Conservation (phyloP, 2,329 filamentous ascomycete species). For the Pseudopyricularia javanii region DNA sequence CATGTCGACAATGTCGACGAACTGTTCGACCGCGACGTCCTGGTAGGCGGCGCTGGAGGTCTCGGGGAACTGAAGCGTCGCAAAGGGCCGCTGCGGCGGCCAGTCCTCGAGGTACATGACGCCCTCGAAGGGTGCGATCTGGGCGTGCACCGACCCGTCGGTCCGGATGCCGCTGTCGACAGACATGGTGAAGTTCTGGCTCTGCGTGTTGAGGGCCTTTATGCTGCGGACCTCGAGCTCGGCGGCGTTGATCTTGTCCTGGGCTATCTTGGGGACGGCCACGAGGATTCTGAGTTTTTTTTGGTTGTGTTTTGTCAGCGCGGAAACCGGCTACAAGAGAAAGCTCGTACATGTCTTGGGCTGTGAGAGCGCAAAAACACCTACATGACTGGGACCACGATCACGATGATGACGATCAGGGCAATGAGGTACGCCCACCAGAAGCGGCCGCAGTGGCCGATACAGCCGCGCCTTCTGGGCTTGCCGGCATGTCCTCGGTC, state of each 20-base stretch:
- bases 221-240: conserved; percentile 39
- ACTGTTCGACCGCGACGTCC: conserved; percentile 38
- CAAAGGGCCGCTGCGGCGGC: conserved; percentile 33
- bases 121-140: conserved; percentile 36
- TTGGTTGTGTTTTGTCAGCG: not conserved
- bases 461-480: not conserved
- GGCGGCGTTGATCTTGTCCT: conserved; percentile 41
- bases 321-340: not conserved
- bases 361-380: conserved; percentile 17
- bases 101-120: conserved; percentile 42
- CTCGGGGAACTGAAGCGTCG: conserved; percentile 36
- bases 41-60: conserved; percentile 35
- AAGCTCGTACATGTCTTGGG: too few species aligned
- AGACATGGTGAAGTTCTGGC: conserved; percentile 32
- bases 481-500: not conserved
- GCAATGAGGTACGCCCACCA: conserved; percentile 50
- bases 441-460: conserved; percentile 35
- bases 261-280: conserved; percentile 42
- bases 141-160: conserved; percentile 37
- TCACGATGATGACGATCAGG: conserved; percentile 33
- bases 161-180: conserved; percentile 44
- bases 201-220: conserved; percentile 31
- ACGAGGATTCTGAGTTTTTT: conserved; percentile 42
- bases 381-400: conserved; percentile 49
- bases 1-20: conserved; percentile 30